These are phyloP conservation scores for Leccinum obscurum DNA, from an alignment of 768 basidiomycete species.

Conservation along the genomic window DNA sequence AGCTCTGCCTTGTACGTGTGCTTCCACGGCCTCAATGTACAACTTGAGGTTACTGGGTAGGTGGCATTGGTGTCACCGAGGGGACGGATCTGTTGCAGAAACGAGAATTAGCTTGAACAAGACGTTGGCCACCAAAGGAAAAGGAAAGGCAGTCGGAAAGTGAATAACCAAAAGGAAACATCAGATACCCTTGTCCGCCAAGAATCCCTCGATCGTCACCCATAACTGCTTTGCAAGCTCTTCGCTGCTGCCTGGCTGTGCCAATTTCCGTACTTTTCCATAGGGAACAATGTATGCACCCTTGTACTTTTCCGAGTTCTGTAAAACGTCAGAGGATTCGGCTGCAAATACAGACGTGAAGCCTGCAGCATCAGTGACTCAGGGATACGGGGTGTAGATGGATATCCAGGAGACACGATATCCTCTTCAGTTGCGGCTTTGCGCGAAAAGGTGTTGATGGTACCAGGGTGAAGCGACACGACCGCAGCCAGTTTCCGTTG, in stretches of 20 bases:
- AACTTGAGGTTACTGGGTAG: no score
- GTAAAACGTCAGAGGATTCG: conserved; percentile 23
- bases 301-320: conserved; percentile 25
- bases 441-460: conserved; percentile 30
- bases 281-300: conserved; percentile 35
- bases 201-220: conserved; percentile 26
- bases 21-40: no score
- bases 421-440: conserved; percentile 14
- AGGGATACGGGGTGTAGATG: conserved; percentile 21
- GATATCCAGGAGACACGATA: conserved; percentile 22
- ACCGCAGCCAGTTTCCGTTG: conserved; percentile 42
- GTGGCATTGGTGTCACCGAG: no score
- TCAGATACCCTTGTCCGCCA: conserved; percentile 25
- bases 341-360: conserved; percentile 33
- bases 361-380: conserved; percentile 28
- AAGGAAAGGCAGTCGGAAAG: no score
- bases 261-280: conserved; percentile 14
- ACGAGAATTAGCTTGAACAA: no score
- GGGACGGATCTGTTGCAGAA: no score
- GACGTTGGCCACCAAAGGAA: no score
- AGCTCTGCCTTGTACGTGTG: no score
- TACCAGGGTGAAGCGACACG: conserved; percentile 32
- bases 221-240: conserved; percentile 31
- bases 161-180: not conserved
- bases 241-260: conserved; percentile 18